These are phyloP conservation scores for Cynara cardunculus DNA, from an alignment of 129 eudicot genomes.

Conservation along the genomic window DNA sequence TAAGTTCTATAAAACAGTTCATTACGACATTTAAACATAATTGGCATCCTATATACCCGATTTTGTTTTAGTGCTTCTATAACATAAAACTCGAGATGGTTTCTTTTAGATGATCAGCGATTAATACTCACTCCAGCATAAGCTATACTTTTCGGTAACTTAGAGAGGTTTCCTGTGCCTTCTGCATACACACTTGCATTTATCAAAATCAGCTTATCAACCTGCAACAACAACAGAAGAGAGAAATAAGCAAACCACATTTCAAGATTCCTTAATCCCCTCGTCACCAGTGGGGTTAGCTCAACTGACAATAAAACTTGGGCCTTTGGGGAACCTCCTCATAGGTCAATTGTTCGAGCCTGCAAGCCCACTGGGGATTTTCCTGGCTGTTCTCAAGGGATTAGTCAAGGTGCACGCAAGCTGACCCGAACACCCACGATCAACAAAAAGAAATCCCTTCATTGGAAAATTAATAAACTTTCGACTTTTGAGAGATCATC, in stretches of 20 bases:
- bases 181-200: constrained; percentile 95
- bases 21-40: background rate
- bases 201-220: constrained; percentile 75
- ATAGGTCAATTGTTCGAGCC: no score
- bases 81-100: background rate
- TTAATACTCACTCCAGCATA: constrained; percentile 67
- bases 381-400: no score
- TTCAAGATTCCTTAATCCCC: background rate
- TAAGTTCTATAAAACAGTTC: background rate
- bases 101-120: background rate
- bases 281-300: no score
- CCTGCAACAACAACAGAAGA: constrained; percentile 41
- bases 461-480: background rate
- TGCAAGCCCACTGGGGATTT: no score
- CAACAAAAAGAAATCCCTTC: no score
- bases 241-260: constrained; percentile 2
- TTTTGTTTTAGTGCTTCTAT: background rate
- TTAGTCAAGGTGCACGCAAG: no score
- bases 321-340: no score
- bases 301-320: no score
- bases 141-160: constrained; percentile 59
- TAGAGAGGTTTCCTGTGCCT: constrained; percentile 77
- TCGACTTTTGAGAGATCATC: constrained; percentile 3
- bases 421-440: no score
- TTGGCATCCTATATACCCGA: background rate